Conservation (phyloP, 306 rosid species). For the Vigna mungo region DNA sequence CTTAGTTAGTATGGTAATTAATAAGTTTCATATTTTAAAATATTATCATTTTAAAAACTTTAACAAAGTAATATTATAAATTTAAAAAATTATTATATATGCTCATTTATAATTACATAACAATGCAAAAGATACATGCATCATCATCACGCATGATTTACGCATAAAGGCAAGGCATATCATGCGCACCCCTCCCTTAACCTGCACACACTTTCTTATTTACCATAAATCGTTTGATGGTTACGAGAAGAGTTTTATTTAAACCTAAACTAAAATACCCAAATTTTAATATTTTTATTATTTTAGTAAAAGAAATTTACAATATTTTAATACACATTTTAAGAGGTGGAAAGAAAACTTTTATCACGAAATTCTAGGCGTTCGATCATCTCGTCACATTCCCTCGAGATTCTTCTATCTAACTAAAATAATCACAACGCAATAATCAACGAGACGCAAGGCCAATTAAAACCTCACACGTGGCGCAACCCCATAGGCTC, state of each 20-base stretch:
- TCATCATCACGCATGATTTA: conserved; percentile 39
- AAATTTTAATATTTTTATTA: no score
- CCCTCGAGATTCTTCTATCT: conserved; percentile 45
- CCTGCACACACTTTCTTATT: neutral
- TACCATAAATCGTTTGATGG: no score
- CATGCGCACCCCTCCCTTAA: neutral
- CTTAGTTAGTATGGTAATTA: no score
- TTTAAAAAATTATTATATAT: no score
- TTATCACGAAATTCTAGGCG: conserved; percentile 38
- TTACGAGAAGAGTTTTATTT: no score
- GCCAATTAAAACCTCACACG: conserved; percentile 6
- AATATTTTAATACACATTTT: neutral
- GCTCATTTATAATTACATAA: no score
- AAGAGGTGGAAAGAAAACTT: no score
- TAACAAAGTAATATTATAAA: no score
- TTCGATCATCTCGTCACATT: conserved; percentile 26
- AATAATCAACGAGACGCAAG: neutral
- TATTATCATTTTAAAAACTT: no score
- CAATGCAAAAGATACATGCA: neutral
- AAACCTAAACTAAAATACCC: no score
- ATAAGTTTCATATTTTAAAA: no score
- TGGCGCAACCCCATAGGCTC: conserved; percentile 45
- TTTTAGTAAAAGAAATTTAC: no score
- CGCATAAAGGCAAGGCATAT: conserved; percentile 11
- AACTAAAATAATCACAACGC: neutral